Evolutionary conservation across 371 early-diverging fungal species (phyloP).

Genomic region (Haplosporangium sp.): DNA sequence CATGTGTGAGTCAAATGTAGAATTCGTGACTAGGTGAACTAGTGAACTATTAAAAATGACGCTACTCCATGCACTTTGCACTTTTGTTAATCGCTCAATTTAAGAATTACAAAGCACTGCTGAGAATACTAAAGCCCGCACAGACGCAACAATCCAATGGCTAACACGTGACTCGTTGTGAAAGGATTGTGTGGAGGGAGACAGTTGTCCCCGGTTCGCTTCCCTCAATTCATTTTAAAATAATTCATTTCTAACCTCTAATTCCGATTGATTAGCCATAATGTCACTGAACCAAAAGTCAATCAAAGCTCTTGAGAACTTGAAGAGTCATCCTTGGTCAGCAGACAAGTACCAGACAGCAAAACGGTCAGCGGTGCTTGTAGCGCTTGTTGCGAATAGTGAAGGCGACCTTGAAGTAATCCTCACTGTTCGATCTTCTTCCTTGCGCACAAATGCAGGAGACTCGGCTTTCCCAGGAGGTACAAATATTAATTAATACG

Average conservation of each 20-base stretch:
- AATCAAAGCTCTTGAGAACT: constrained; percentile 12
- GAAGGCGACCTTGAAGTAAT: constrained; percentile 48
- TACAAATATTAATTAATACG: neutral
- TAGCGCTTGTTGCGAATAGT: constrained; percentile 27
- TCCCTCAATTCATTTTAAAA: too few relatives aligned
- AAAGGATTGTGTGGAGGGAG: too few relatives aligned
- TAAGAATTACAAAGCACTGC: too few relatives aligned
- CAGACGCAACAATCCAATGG: too few relatives aligned
- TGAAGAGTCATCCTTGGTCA: constrained; percentile 11
- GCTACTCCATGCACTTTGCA: too few relatives aligned
- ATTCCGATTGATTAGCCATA: neutral
- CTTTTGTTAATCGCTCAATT: too few relatives aligned
- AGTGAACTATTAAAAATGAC: too few relatives aligned
- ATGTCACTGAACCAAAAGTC: constrained; percentile 37
- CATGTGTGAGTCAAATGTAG: neutral
- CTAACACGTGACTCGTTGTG: too few relatives aligned
- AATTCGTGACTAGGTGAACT: too few relatives aligned
- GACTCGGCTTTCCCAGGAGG: constrained; percentile 50
- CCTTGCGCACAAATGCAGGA: constrained; percentile 42
- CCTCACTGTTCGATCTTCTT: constrained; percentile 34
- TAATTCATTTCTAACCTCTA: neutral
- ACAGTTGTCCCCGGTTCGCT: too few relatives aligned
- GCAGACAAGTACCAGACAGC: constrained; percentile 19
- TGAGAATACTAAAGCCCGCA: too few relatives aligned
- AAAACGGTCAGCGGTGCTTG: constrained; percentile 38